Base-by-base conservation (phyloP, 2,329 filamentous ascomycete genomes). In the Aspergillus nomiae region DNA sequence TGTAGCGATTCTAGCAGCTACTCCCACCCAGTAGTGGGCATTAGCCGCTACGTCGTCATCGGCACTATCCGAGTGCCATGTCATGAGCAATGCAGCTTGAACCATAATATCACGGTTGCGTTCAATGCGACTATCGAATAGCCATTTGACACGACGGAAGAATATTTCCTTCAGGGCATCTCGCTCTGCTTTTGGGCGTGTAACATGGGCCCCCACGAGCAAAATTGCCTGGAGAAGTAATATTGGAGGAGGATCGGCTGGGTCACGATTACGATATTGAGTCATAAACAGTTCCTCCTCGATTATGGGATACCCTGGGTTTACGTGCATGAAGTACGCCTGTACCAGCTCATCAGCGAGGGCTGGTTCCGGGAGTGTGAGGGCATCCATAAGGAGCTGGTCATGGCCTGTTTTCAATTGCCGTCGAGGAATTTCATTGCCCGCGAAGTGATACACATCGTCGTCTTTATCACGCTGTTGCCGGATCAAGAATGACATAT, bases 41-140 rank as follows among this genome's bases (percentile, higher is more conserved):
- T 86, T 86, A 45, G 83, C 82, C 5, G 83, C 76, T 8, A 86
- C 81, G 69, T 86, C 84, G 65, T 87, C 85, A 28, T 84, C 82
- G 16, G 82, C 80, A 10, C 72, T 73, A 56, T 86, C 83, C 1
- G 83, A 82, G 65, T 85, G 82, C 85, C 85, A 87, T 2, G 84
- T 86, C 58, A 87, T 67, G 1, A 87, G 77, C 26, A 87, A 73
- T 2, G 84, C 83, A 4, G 82, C 82, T 70, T 87, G 85, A n/a
- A 87, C 78, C 56, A 86, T 77, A 36, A 81, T 79, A 63, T 84
- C 81, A 16, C 85, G 79, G 66, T 86, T 84, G 30, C 83, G 79
- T 65, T 87, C 85, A 41, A 84, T 81, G 7, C 84, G 80, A 32
- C 77, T 79, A 67, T 87, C 85, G 48, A 86, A 83, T 1, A 87